Base-by-base conservation (phyloP, 208 protist species). In the Endotrypanum monterogeii region DNA sequence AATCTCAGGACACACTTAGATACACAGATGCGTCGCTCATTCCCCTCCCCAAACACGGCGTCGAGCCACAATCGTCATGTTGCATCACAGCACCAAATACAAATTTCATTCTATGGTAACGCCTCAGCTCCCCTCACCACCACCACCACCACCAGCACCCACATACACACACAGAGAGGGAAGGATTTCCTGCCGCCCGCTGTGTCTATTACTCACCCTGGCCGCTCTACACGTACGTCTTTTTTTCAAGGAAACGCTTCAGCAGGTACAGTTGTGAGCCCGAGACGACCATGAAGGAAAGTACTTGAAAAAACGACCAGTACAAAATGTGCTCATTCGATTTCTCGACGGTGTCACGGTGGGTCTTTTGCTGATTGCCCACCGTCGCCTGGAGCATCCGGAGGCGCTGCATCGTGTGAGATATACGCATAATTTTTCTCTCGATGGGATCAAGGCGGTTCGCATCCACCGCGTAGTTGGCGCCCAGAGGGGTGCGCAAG, bases 221-320 rank as follows among this genome's bases (percentile, higher is more conserved):
- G n/a, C n/a, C n/a, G n/a, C n/a, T n/a, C 61, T 82, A 97, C 18
- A 94, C 51, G 71, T 87, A 90, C 56, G 91, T 85, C 78, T 89
- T 90, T 39, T 79, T 74, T 79, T 97, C 91, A 51, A 97, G 66
- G 54, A 96, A 93, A 23, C 93, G 80, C 76, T 91, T 89, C 37
- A 97, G 79, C 51, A 94, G 83, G 58, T 75, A 94, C 3, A 97
- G 35, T 74, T 97, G 90, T 28, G 91, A 91, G 32, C 77, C 51
- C n/a, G 82, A 81, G 78, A 95, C 89, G 35, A 25, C 69, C 16
- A 97, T 23, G 14, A 97, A 79, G 1, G 83, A 71, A 4, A 90
- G 12, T 2, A 90, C 78, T 66, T 97, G 89, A 71, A 94, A 92
- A 32, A 92, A 28, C 5, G 85, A 81, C 90, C 90, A 97, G 62